Conservation (phyloP, 768 basidiomycete species). For the Termitomyces sp. region DNA sequence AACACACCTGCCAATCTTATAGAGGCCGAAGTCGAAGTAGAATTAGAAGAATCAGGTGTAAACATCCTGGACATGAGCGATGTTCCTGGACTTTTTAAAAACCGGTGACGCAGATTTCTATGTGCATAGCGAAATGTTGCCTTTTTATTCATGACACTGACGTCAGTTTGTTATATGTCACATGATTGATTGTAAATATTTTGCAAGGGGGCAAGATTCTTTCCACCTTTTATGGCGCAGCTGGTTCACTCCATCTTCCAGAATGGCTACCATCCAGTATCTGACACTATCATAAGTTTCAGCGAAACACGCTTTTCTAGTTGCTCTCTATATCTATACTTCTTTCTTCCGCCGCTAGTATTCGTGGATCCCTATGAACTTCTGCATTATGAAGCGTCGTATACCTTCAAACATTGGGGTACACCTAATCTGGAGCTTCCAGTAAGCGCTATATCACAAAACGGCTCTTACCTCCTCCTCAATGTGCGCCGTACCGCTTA, state of each 20-base stretch:
- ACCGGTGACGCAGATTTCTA: conserved; percentile 28
- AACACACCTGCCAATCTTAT: conserved; percentile 46
- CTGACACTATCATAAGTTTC: conserved; percentile 22
- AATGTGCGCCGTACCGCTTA: conserved; percentile 11
- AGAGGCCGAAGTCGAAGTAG: conserved; percentile 55
- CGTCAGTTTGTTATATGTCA: not conserved
- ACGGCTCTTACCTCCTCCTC: conserved; percentile 20
- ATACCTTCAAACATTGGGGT: conserved; percentile 35
- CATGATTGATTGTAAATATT: not conserved
- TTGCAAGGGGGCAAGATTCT: not conserved
- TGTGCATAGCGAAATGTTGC: not conserved
- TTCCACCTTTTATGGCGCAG: conserved; percentile 14
- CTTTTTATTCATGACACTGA: not conserved
- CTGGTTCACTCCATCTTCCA: conserved; percentile 24
- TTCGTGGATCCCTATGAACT: conserved; percentile 48
- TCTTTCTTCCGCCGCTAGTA: conserved; percentile 32
- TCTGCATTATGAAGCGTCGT: conserved; percentile 26
- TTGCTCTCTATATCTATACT: conserved; percentile 35
- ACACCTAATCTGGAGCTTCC: conserved; percentile 41
- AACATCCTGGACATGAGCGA: conserved; percentile 63
- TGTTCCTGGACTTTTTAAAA: conserved; percentile 49
- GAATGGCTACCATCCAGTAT: conserved; percentile 33
- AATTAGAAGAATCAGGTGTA: conserved; percentile 67
- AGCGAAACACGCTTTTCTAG: conserved; percentile 4
- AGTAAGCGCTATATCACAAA: conserved; percentile 27